Evolutionary conservation across 2,329 filamentous ascomycete genomes (phyloP).

Genomic region (Triangularia setosa): DNA sequence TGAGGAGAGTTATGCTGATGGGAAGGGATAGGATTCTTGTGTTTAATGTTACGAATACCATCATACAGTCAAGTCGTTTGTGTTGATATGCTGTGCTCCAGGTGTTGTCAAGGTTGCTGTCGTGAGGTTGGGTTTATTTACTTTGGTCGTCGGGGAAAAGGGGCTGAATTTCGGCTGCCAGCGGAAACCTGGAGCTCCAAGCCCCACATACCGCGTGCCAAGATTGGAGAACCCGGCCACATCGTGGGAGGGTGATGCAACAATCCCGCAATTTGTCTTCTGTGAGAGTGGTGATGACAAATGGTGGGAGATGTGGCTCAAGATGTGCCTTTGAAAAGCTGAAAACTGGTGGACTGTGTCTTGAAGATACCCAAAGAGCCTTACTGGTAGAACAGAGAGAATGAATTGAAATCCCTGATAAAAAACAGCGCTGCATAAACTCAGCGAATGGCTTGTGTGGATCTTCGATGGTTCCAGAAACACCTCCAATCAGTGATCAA

Average conservation of each 20-base stretch:
- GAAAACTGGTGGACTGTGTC: neutral
- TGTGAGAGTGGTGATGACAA: neutral
- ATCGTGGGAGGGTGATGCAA: slow-evolving; percentile 3
- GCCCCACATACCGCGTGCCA: slow-evolving; percentile 4
- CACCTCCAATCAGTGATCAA: slow-evolving; percentile 12
- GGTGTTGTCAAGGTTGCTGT: neutral
- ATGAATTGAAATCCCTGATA: neutral
- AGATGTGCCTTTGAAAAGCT: neutral
- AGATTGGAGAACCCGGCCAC: slow-evolving; percentile 9
- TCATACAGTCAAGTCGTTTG: neutral
- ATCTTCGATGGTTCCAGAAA: slow-evolving; percentile 29
- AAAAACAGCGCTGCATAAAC: neutral
- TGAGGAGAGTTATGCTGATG: neutral
- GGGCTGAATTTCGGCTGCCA: neutral
- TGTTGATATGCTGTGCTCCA: neutral
- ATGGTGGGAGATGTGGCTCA: neutral
- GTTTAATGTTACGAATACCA: neutral
- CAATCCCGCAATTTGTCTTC: slow-evolving; percentile 7
- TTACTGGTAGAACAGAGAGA: neutral
- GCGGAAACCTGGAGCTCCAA: neutral
- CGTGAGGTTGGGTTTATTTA: slow-evolving; percentile 1
- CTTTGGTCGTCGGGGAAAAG: slow-evolving; percentile 2
- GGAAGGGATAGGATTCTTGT: neutral
- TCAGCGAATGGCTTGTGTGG: slow-evolving; percentile 9
- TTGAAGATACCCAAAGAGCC: neutral